Conservation (phyloP, 1,284 basidiomycete species). For the Microbotryum violaceum region DNA sequence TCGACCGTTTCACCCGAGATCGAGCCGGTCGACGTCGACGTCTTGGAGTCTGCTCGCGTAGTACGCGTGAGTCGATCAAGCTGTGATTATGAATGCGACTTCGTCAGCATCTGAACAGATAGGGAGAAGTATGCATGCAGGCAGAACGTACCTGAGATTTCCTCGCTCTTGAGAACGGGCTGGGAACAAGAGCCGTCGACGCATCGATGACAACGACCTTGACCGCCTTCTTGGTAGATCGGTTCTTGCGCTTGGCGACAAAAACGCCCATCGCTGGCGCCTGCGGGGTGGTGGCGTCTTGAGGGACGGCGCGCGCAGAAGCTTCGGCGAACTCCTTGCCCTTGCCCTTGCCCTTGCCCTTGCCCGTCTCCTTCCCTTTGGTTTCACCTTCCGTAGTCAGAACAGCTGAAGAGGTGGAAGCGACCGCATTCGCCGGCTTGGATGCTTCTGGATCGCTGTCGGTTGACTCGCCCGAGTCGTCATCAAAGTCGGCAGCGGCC, state of each 20-base stretch:
- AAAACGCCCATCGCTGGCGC: constrained; percentile 24
- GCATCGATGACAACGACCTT: constrained; percentile 22
- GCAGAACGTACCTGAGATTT: constrained; percentile 3
- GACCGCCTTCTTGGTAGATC: background rate
- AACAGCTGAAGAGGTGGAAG: constrained; percentile 21
- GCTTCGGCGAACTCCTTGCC: background rate
- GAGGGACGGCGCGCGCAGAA: background rate
- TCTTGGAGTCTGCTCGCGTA: constrained; percentile 23
- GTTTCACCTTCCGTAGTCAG: constrained; percentile 1
- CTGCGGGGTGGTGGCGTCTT: background rate
- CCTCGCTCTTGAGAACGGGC: constrained; percentile 10
- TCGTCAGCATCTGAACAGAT: background rate
- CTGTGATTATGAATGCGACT: background rate
- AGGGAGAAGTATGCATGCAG: background rate
- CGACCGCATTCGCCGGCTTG: constrained; percentile 16
- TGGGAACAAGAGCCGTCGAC: background rate
- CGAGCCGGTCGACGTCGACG: constrained; percentile 31
- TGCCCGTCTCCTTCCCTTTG: background rate
- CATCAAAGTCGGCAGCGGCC: background rate
- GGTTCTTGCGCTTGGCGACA: constrained; percentile 5
- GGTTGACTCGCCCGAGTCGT: constrained; percentile 14
- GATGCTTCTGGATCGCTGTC: constrained; percentile 1
- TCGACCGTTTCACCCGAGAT: constrained; percentile 18
- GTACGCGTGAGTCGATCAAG: constrained; percentile 23
- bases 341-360: constrained; percentile 9